Evolutionary conservation across 2,329 filamentous ascomycete genomes (phyloP).

Genomic region (Ophiocordyceps camponoti-floridani): DNA sequence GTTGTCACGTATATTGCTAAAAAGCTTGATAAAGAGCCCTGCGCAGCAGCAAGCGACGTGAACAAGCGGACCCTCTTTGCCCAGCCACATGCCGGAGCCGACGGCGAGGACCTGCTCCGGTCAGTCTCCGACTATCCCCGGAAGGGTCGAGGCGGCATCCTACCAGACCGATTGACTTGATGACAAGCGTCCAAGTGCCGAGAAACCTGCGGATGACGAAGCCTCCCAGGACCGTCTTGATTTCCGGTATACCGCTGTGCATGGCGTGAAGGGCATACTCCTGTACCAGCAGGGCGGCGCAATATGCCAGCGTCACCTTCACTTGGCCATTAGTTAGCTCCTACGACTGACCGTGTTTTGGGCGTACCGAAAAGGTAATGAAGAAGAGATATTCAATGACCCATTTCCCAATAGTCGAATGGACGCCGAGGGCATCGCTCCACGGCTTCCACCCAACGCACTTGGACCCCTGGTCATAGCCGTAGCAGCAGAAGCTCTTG

Average conservation of each 20-base stretch:
- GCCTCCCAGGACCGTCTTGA: conserved; percentile 97
- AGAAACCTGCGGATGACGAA: conserved; percentile 99
- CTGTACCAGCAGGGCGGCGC: conserved; percentile 70
- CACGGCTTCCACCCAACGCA: conserved; percentile 52
- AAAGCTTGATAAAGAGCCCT: conserved; percentile 83
- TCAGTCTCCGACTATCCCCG: conserved; percentile 73
- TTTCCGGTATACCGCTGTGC: conserved; percentile 92
- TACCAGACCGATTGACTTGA: conserved; percentile 84
- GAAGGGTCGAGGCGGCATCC: conserved; percentile 79
- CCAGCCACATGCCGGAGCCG: conserved; percentile 91
- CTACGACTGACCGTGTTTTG: neutral
- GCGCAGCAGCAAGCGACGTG: conserved; percentile 96
- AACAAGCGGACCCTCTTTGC: conserved; percentile 88
- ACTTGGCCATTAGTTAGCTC: neutral
- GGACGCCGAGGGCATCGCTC: neutral
- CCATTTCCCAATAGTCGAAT: conserved; percentile 1
- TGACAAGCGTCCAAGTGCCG: conserved; percentile 75
- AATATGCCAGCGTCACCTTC: conserved; percentile 64
- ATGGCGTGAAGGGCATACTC: conserved; percentile 90
- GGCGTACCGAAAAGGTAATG: conserved; percentile 58
- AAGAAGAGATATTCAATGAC: conserved; percentile 72
- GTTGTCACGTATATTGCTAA: conserved; percentile 61
- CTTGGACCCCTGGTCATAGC: conserved; percentile 68
- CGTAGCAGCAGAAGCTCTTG: conserved; percentile 96
- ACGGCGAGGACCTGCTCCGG: conserved; percentile 98